These are phyloP conservation scores for Xylaria palmicola DNA, from an alignment of 495 filamentous ascomycete genomes.

Conservation along the genomic window DNA sequence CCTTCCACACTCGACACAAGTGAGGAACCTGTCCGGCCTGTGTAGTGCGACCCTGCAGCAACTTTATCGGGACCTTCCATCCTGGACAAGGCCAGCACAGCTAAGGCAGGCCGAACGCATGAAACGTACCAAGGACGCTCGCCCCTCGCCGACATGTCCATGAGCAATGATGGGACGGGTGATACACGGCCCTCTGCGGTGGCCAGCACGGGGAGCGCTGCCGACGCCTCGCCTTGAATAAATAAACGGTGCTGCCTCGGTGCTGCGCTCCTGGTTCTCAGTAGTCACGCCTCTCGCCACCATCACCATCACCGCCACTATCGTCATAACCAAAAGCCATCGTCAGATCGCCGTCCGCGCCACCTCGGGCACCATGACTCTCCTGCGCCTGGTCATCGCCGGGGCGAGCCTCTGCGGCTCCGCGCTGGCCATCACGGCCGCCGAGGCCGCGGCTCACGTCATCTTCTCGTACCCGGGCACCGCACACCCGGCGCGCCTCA, in stretches of 20 bases:
- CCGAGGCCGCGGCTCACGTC: slow-evolving; percentile 35
- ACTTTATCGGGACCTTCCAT: neutral
- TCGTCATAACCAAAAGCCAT: too few relatives aligned
- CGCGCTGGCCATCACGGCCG: slow-evolving; percentile 7
- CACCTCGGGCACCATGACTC: neutral
- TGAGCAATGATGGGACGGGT: neutral
- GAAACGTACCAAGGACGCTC: neutral
- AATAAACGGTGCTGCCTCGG: too few relatives aligned
- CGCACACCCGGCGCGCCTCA: slow-evolving; percentile 27
- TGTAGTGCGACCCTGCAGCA: neutral
- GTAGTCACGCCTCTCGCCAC: too few relatives aligned
- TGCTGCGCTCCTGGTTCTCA: too few relatives aligned
- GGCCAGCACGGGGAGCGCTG: neutral
- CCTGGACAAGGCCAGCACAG: neutral
- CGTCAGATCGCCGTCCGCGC: too few relatives aligned
- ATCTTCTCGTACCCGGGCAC: slow-evolving; percentile 38
- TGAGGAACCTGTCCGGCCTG: neutral
- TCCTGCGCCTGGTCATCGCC: neutral
- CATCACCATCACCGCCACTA: too few relatives aligned
- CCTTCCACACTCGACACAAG: slow-evolving; percentile 6
- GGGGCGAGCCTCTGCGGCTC: neutral
- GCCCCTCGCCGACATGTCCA: neutral
- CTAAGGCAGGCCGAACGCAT: neutral
- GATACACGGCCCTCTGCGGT: neutral
- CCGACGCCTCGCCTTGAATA: neutral